A percentile compares a stretch with the other conserved stretches of the same genome.
phyloP scores from a whole-genome alignment of 192 early-diverging fungal genomes.

The Chytriomyces hyalinus region DNA sequence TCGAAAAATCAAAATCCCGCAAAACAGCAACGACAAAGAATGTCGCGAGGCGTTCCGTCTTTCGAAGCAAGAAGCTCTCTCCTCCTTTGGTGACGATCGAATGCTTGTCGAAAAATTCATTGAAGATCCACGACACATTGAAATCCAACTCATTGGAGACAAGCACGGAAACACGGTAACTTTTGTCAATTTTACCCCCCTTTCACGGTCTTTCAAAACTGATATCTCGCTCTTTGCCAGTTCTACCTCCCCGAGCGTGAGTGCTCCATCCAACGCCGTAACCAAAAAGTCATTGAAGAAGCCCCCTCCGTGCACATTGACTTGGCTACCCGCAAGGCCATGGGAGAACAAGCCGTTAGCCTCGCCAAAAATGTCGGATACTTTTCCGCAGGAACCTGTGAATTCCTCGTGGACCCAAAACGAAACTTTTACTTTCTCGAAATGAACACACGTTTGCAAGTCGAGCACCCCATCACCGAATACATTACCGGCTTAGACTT shows the following conservation, averaged over 20 bases:
- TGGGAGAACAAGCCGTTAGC: slow-evolving; percentile 64
- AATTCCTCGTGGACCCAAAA: slow-evolving; percentile 86
- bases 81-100: slow-evolving; percentile 87
- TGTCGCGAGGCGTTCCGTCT: slow-evolving; percentile 78
- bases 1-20: slow-evolving; percentile 48
- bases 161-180: slow-evolving; percentile 96
- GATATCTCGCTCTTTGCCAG: slow-evolving; percentile 60
- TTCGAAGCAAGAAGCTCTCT: slow-evolving; percentile 77
- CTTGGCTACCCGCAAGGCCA: slow-evolving; percentile 46
- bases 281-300: slow-evolving; percentile 99
- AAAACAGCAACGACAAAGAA: slow-evolving; percentile 83
- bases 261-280: slow-evolving; percentile 97
- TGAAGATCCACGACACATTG: slow-evolving; percentile 91
- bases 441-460: slow-evolving; percentile 97
- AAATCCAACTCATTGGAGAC: slow-evolving; percentile 96
- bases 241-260: slow-evolving; percentile 92
- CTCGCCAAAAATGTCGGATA: slow-evolving; percentile 71
- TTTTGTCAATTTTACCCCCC: slow-evolving; percentile 80
- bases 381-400: slow-evolving; percentile 97
- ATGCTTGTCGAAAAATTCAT: slow-evolving; percentile 93
- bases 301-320: slow-evolving; percentile 74
- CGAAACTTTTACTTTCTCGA: slow-evolving; percentile 96
- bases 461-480: slow-evolving; percentile 99
- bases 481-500: slow-evolving; percentile 91
- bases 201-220: slow-evolving; percentile 53